These are phyloP conservation scores for Calonectria ilicicola DNA, from an alignment of 2,329 filamentous ascomycete species.

Conservation along the genomic window DNA sequence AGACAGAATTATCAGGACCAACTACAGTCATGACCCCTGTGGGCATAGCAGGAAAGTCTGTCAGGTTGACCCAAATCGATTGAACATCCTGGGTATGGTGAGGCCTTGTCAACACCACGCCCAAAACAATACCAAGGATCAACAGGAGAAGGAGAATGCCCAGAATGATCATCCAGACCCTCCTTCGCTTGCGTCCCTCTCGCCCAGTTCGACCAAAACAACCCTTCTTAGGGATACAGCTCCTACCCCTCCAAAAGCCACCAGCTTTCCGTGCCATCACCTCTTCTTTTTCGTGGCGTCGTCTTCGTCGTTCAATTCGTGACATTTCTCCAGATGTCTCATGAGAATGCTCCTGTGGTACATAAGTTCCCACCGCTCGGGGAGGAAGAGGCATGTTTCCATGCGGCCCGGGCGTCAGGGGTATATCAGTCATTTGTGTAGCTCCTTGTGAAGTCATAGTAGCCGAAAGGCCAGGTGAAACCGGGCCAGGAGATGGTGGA, in stretches of 20 bases:
- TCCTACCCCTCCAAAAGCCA: constrained; percentile 74
- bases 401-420: constrained; percentile 58
- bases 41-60: constrained; percentile 87
- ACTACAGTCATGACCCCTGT: constrained; percentile 85
- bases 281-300: constrained; percentile 75
- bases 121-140: constrained; percentile 68
- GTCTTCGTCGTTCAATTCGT: constrained; percentile 63
- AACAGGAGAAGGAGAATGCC: constrained; percentile 65
- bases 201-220: constrained; percentile 74
- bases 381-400: constrained; percentile 51
- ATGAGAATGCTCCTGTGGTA: constrained; percentile 58
- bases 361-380: constrained; percentile 58
- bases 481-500: constrained; percentile 69
- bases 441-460: constrained; percentile 73
- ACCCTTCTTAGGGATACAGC: constrained; percentile 71
- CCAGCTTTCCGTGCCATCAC: constrained; percentile 67
- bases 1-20: constrained; percentile 74
- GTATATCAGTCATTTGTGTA: constrained; percentile 71
- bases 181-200: constrained; percentile 72
- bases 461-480: constrained; percentile 71
- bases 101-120: constrained; percentile 62
- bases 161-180: constrained; percentile 68
- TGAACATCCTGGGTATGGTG: constrained; percentile 42
- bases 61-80: constrained; percentile 84
- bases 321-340: constrained; percentile 55